These are phyloP conservation scores for Clavaria fumosa DNA, from an alignment of 768 basidiomycete species.

Conservation along the genomic window DNA sequence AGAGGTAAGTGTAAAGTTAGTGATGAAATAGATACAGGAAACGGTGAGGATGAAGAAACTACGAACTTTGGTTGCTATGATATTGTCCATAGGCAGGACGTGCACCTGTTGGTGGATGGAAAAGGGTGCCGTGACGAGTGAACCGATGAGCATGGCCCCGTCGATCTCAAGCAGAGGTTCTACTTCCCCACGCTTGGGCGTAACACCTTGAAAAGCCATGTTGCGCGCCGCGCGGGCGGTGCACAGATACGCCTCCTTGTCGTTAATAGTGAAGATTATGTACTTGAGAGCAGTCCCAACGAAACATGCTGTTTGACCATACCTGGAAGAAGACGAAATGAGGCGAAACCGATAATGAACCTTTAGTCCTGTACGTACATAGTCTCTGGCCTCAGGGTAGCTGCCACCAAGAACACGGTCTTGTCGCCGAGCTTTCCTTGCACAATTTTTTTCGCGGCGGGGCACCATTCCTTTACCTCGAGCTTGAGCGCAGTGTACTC, in stretches of 20 bases:
- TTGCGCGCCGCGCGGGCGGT: slow-evolving; percentile 88
- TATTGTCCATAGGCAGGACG: slow-evolving; percentile 97
- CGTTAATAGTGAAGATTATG: slow-evolving; percentile 79
- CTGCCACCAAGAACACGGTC: slow-evolving; percentile 87
- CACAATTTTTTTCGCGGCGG: slow-evolving; percentile 45
- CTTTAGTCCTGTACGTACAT: slow-evolving; percentile 39
- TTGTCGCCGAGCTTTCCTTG: slow-evolving; percentile 57
- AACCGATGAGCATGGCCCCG: slow-evolving; percentile 71
- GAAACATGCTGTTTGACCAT: slow-evolving; percentile 97
- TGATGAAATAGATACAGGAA: background rate
- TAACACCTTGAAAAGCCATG: slow-evolving; percentile 90
- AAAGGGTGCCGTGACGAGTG: slow-evolving; percentile 80
- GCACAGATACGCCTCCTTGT: slow-evolving; percentile 77
- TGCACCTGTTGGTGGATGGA: slow-evolving; percentile 75
- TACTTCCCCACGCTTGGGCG: slow-evolving; percentile 54
- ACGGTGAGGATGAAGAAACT: background rate
- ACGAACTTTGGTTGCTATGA: slow-evolving; percentile 78
- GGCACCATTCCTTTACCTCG: slow-evolving; percentile 79
- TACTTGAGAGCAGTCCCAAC: slow-evolving; percentile 86
- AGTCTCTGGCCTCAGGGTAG: slow-evolving; percentile 91
- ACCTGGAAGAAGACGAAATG: slow-evolving; percentile 32
- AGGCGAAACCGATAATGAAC: slow-evolving; percentile 6
- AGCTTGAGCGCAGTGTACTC: slow-evolving; percentile 94
- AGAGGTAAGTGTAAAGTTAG: background rate
- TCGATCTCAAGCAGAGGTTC: slow-evolving; percentile 63